Evolutionary conservation across 2,329 filamentous ascomycete species (phyloP), one percentile per base, ranked within the genome.

Genomic region (Arthrobotrys entomopaga): DNA sequence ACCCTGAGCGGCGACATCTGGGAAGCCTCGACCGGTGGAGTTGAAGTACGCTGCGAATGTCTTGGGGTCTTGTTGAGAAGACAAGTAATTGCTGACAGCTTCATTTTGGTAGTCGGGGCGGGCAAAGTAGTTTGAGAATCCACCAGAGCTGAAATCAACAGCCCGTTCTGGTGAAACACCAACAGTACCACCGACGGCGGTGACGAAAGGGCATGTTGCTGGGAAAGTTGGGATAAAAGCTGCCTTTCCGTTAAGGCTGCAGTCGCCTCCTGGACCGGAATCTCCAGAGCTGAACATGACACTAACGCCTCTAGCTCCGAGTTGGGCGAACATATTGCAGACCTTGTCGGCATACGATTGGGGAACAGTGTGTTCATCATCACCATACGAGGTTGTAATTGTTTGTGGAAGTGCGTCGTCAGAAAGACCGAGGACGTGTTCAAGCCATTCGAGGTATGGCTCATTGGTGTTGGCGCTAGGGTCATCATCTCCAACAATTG

Each of bases 151-250:
- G 50, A 82, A 82, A 46, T 82, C 83, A 19, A 85, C 83, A 3
- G 83, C 83, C 15, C 83, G 81, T 78, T 86, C 84, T 16, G 84
- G 85, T 63, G 82, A 79, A 48, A 84, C 82, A 76, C 83, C 81
- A 76, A 82, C 81, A 0, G 87, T 88, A 0, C 86, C 89, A 5
- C 90, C 90, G 0, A 91, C 86, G 1, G 85, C 82, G 0, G 90
- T 91, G 6, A 91, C 86, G 80, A 87, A 91, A 0, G 89, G 89
- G 77, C 90, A 92, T 0, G 86, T 85, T 0, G 85, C 86, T 0
- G 90, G 90, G 80, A 91, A 92, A 3, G 84, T 85, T 0, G 88
- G 84, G 29, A 87, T 82, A 78, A 89, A 87, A 20, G 53, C 22
- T 19, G 84, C 83, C 49, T 81, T 83, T 20, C 87, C 88, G 66